Evolutionary conservation across 2,329 filamentous ascomycete genomes (phyloP).

Genomic region (Cercospora citrullina): DNA sequence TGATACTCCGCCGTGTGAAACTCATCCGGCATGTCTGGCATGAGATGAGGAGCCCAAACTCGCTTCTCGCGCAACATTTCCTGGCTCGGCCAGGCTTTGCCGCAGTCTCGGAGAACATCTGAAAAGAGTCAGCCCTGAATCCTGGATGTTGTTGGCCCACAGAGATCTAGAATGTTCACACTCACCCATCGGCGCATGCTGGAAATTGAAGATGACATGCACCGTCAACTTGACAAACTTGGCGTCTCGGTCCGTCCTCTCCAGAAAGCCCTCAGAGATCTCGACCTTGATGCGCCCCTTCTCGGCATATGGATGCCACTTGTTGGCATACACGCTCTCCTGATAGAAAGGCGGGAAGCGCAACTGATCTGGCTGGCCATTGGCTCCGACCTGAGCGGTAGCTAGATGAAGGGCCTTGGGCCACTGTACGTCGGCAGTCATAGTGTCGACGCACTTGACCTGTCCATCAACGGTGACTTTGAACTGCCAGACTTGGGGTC

Average conservation of each 20-base stretch:
- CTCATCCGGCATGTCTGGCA: background rate
- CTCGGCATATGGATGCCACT: slow-evolving; percentile 71
- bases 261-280: slow-evolving; percentile 68
- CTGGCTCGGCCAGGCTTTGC: slow-evolving; percentile 78
- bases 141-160: no score
- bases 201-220: slow-evolving; percentile 76
- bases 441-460: slow-evolving; percentile 52
- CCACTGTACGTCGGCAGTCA: slow-evolving; percentile 55
- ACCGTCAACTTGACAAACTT: slow-evolving; percentile 68
- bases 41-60: background rate
- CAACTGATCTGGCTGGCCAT: slow-evolving; percentile 51
- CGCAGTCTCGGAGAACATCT: slow-evolving; percentile 72
- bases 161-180: slow-evolving; percentile 12
- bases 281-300: slow-evolving; percentile 74
- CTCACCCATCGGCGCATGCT: slow-evolving; percentile 76
- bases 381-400: slow-evolving; percentile 2
- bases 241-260: background rate
- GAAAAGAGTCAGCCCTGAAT: slow-evolving; percentile 3
- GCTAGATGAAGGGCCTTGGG: slow-evolving; percentile 42
- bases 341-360: slow-evolving; percentile 71
- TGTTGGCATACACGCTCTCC: slow-evolving; percentile 66
- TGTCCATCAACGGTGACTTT: slow-evolving; percentile 69
- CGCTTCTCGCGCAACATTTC: slow-evolving; percentile 26
- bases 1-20: background rate
- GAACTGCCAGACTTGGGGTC: slow-evolving; percentile 46